Conservation (phyloP, 495 filamentous ascomycete species). For the Clavariopsis aquatica region DNA sequence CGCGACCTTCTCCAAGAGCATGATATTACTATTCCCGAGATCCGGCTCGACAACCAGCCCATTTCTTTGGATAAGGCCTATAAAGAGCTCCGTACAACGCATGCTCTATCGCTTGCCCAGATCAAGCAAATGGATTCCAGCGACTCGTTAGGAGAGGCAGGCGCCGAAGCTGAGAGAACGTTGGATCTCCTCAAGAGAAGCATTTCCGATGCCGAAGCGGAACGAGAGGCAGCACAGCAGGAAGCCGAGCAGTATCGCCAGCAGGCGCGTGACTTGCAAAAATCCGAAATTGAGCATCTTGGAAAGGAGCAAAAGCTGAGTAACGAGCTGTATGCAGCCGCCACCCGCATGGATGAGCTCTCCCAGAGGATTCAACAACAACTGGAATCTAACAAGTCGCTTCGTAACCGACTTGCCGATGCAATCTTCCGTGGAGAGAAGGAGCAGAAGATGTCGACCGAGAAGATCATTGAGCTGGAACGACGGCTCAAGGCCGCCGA, state of each 20-base stretch:
- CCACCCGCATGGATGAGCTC: slow-evolving; percentile 74
- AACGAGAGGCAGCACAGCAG: slow-evolving; percentile 67
- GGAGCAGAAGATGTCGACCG: slow-evolving; percentile 75
- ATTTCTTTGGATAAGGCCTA: slow-evolving; percentile 78
- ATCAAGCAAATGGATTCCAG: slow-evolving; percentile 57
- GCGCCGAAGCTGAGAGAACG: slow-evolving; percentile 56
- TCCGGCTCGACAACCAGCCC: slow-evolving; percentile 47
- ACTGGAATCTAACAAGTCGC: slow-evolving; percentile 68
- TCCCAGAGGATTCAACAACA: slow-evolving; percentile 74
- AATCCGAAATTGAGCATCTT: slow-evolving; percentile 63
- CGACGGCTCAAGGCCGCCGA: slow-evolving; percentile 75
- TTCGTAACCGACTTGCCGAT: slow-evolving; percentile 78
- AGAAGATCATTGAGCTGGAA: slow-evolving; percentile 81
- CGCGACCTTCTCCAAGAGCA: slow-evolving; percentile 80
- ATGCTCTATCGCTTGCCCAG: slow-evolving; percentile 55
- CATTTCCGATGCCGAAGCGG: slow-evolving; percentile 66
- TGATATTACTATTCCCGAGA: slow-evolving; percentile 69
- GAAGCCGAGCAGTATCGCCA: slow-evolving; percentile 61
- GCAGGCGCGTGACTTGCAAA: slow-evolving; percentile 63
- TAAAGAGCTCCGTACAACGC: slow-evolving; percentile 68
- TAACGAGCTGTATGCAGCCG: slow-evolving; percentile 66
- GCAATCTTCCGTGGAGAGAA: slow-evolving; percentile 84
- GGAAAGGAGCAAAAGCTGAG: slow-evolving; percentile 63
- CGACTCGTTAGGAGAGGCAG: slow-evolving; percentile 38
- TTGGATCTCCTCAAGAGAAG: slow-evolving; percentile 64